Evolutionary conservation across 805 yeast species (phyloP), one percentile per base, ranked within the genome.

Genomic region (Suhomyces sp.): DNA sequence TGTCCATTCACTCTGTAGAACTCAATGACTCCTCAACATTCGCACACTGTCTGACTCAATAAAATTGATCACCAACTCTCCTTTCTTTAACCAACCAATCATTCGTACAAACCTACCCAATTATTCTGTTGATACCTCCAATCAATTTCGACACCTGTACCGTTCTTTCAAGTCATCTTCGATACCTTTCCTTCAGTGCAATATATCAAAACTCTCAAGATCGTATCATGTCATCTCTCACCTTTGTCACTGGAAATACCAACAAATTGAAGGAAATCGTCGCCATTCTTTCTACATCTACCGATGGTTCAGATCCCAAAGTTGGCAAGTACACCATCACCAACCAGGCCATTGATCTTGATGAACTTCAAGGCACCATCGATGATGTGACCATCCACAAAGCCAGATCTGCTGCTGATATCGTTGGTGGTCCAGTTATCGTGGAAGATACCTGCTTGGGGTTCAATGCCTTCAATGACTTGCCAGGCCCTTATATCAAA

Each of bases 401-500:
- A 58, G 87, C 95, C 38, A 63, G 70, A 50, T 72, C 80, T 9
- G 96, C 96, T 2, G 83, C 91, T 5, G 53, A 58, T 9, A 54
- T 76, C 6, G 57, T 80, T 3, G 56, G 68, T 3, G 93, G 95
- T 0, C 91, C 98, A 0, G 97, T 88, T 0, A 70, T 93, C 38
- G 96, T 90, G 3, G 99, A 93, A 56, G 99, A 93, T 52, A 93
- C 98, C 0, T 90, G 95, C 33, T 73, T 93, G 25, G 86, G 83
- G 4, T 93, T 84, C 60, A 74, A 74, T 32, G 96, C 95, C 2
- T 71, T 83, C 53, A 80, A 84, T 34, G 70, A 72, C 43, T 72
- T 93, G 32, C 99, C 99, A 3, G 99, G 99, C 16, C 98, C 98
- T 1, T 87, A 88, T 45, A 74, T 76, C 61, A 91, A 91, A 60